These are phyloP conservation scores for Thermothielavioides terrestris DNA, from an alignment of 495 filamentous ascomycete species.

Conservation along the genomic window DNA sequence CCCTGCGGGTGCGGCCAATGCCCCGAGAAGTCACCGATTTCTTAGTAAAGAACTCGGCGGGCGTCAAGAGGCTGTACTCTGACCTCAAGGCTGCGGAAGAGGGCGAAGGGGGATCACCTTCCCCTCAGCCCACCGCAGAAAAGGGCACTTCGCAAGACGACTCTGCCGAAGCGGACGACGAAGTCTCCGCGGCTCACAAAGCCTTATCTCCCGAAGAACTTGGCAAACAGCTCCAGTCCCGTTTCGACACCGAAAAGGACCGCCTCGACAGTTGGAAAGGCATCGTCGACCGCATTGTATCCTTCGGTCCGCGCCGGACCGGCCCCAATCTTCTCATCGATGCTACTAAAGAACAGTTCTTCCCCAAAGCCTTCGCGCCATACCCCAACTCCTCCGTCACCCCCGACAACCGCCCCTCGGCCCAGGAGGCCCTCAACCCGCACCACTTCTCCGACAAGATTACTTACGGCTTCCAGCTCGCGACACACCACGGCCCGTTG, in stretches of 20 bases:
- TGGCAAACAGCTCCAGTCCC: slow-evolving; percentile 55
- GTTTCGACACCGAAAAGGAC: slow-evolving; percentile 56
- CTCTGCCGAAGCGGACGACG: slow-evolving; percentile 38
- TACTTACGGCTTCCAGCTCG: slow-evolving; percentile 84
- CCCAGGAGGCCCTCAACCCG: slow-evolving; percentile 50
- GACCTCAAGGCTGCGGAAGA: slow-evolving; percentile 46
- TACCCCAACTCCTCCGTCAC: slow-evolving; percentile 23
- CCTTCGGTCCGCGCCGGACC: slow-evolving; percentile 78
- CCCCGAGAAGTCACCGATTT: slow-evolving; percentile 76
- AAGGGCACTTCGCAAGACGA: slow-evolving; percentile 30
- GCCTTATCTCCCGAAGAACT: slow-evolving; percentile 66
- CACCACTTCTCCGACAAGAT: slow-evolving; percentile 83
- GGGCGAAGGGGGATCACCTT: slow-evolving; percentile 15
- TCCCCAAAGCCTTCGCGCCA: slow-evolving; percentile 70
- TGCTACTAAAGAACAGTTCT: slow-evolving; percentile 61
- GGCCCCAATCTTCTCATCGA: slow-evolving; percentile 91
- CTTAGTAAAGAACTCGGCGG: slow-evolving; percentile 64
- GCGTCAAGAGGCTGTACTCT: slow-evolving; percentile 72
- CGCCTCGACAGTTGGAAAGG: slow-evolving; percentile 63
- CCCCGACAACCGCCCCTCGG: slow-evolving; percentile 25
- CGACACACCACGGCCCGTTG: slow-evolving; percentile 80
- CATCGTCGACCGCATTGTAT: slow-evolving; percentile 69
- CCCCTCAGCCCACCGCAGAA: slow-evolving; percentile 18
- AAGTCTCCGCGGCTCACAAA: slow-evolving; percentile 41
- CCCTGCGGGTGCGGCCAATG: slow-evolving; percentile 70